Evolutionary conservation across 2,329 filamentous ascomycete genomes (phyloP).

Genomic region (Emmonsiellopsis sp.): DNA sequence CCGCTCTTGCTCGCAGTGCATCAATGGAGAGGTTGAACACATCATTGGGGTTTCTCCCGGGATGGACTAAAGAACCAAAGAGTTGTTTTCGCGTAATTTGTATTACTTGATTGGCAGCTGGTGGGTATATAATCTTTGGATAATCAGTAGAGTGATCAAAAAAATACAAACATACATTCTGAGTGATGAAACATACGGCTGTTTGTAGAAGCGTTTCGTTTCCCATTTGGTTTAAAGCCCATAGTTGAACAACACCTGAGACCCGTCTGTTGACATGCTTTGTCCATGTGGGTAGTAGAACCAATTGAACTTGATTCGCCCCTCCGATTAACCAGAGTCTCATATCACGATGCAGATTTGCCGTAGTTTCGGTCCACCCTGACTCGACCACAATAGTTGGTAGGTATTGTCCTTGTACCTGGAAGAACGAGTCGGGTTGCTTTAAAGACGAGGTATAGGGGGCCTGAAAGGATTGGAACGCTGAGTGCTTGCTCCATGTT

Average conservation of each 20-base stretch:
- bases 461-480: no score
- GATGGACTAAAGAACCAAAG: neutral
- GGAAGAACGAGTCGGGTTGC: no score
- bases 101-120: neutral
- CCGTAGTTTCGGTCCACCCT: neutral
- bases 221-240: neutral
- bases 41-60: neutral
- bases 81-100: conserved; percentile 1
- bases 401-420: neutral
- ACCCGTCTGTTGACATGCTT: neutral
- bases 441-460: no score
- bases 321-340: conserved; percentile 3
- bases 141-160: conserved; percentile 1
- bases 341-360: neutral
- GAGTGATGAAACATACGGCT: conserved; percentile 1
- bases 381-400: neutral
- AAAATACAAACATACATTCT: neutral
- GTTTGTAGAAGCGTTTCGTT: conserved; percentile 1
- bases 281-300: neutral
- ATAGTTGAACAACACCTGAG: conserved; percentile 1
- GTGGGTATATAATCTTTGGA: neutral
- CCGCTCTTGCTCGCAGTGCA: neutral
- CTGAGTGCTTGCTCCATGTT: no score
- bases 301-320: neutral
- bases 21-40: conserved; percentile 1